phyloP scores from a whole-genome alignment of 2,329 filamentous ascomycete genomes.

The Paracoccidioides lutzii region DNA sequence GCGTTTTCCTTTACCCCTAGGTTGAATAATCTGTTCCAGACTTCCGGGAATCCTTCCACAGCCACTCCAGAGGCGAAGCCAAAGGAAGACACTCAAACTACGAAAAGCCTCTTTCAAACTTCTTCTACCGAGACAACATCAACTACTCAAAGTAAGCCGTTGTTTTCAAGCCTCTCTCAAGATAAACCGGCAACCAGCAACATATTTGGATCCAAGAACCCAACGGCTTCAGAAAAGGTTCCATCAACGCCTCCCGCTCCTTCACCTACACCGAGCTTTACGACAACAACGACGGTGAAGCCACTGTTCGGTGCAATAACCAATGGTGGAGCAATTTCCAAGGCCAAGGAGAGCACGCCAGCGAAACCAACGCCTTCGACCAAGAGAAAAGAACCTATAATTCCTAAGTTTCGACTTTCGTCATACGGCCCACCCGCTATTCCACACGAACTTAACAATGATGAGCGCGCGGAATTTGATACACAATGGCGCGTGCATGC shows the following conservation, averaged over 20 bases:
- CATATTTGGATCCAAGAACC: conserved; percentile 11
- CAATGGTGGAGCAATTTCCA: conserved; percentile 6
- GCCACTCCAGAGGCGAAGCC: background rate
- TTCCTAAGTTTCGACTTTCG: background rate
- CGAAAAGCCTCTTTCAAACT: background rate
- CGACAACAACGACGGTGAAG: conserved; percentile 13
- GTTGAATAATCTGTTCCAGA: background rate
- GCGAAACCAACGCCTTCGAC: background rate
- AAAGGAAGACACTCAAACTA: background rate
- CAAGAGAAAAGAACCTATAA: background rate
- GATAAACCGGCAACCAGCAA: background rate
- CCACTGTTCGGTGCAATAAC: conserved; percentile 8
- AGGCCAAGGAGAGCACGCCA: background rate
- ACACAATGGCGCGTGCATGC: conserved; percentile 21
- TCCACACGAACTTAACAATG: conserved; percentile 35
- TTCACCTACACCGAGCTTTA: conserved; percentile 13
- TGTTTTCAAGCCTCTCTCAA: conserved; percentile 4
- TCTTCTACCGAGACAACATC: background rate
- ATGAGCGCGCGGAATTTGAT: conserved; percentile 39
- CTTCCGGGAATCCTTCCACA: background rate
- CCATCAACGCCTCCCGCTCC: conserved; percentile 3
- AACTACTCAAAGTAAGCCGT: background rate
- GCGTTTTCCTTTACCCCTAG: background rate
- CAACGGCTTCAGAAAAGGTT: conserved; percentile 17
- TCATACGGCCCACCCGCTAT: conserved; percentile 6